Evolutionary conservation across 352 stramenopile genomes (phyloP), one percentile per base, ranked within the genome.

Genomic region (Phytopythium ostracodes): DNA sequence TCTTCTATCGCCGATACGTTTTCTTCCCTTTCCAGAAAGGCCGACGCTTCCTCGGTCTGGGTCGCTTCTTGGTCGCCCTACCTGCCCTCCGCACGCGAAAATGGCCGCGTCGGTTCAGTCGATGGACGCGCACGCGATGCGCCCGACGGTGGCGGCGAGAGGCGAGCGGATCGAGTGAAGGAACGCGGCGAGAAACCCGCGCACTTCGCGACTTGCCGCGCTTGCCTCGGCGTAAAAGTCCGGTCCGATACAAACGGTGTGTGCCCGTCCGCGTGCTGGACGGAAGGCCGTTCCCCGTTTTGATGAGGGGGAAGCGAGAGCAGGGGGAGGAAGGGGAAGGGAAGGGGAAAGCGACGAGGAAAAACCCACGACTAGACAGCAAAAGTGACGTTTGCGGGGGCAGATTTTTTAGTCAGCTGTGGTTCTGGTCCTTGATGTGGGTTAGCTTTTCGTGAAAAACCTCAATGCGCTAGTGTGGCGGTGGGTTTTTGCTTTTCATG

Each of bases 241-340:
- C 52, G 46, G 52, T 58, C 52, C 52, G 52, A 58, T 58, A 58
- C 52, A 58, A 58, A 58, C 52, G 52, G 52, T 33, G 52, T 33
- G 31, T 58, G 52, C n/a, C 52, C 33, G 52, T 31, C 36, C 29
- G 42, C 40, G 12, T 44, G 44, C 20, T 10, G 20, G 44, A 17
- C n/a, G 44, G 44, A 27, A 44, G 47, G n/a, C 47, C 49, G 46
- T 55, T n/a, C 24, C 22, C 25, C n/a, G 24, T 33, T 56, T 43
- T 56, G 52, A 58, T 36, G 8, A 0, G 46, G 27, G 46, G 46
- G 46, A 52, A 52, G 44, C 42, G 42, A 20, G 44, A 24, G 44
- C 18, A 11, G 47, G 27, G 25, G 31, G 31, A 25, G 52, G 31
- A 43, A 4, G 52, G 35, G 24, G 24, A 43, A 31, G 35, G 18